phyloP scores from a whole-genome alignment of 2,329 filamentous ascomycete species.

The Periconia sp. region DNA sequence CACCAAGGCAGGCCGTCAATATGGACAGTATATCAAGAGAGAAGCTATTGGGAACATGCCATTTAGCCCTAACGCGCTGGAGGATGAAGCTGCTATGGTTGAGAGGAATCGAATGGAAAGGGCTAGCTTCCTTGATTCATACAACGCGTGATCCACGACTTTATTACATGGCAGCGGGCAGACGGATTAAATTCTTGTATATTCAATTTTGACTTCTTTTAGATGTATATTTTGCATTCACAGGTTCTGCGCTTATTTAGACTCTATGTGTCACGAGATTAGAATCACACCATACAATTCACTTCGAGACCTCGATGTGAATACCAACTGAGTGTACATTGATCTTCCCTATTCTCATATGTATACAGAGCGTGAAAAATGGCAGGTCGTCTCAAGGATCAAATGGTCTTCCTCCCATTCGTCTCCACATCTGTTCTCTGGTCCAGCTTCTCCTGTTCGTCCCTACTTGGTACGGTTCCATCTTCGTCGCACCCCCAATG shows the following conservation, averaged over 20 bases:
- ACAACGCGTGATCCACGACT: background rate
- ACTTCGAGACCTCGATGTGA: no score
- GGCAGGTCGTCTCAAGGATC: constrained; percentile 17
- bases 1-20: background rate
- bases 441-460: constrained; percentile 17
- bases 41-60: background rate
- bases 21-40: background rate
- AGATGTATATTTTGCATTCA: no score
- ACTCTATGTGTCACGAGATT: no score
- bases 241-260: no score
- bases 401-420: constrained; percentile 15
- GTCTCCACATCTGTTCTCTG: constrained; percentile 22
- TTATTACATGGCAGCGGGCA: no score
- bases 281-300: no score
- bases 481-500: background rate
- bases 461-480: background rate
- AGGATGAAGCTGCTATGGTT: background rate
- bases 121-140: constrained; percentile 8
- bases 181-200: constrained; percentile 4
- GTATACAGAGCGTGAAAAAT: no score
- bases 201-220: background rate
- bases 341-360: no score
- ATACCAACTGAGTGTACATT: no score
- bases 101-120: constrained; percentile 1
- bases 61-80: background rate